Evolutionary conservation across 140 eudicot genomes (phyloP), one percentile per base, ranked within the genome.

Genomic region (Cichorium intybus): DNA sequence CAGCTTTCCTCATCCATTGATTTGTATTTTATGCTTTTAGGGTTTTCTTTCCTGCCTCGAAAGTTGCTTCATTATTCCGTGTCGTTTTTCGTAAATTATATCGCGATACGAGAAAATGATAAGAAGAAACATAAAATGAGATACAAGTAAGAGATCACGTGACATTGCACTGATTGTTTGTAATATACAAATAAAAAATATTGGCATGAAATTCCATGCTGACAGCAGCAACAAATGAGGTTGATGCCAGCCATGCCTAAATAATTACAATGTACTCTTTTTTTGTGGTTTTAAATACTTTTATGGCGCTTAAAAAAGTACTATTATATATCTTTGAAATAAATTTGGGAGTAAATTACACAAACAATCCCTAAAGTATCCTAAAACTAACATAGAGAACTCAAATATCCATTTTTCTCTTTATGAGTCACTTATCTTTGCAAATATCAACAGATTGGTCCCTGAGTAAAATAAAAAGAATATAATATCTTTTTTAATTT

Each of bases 171-270:
- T 69, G 37, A 48, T 8, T 48, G 54, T 48, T 43, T 4, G 6
- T 14, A 15, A 43, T 2, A 43, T 14, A 4, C 4, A 48, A 43
- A 15, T 43, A 48, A 48, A 16, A 48, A 17, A 48, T 17, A 48
- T 16, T 7, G 54, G 54, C 54, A 48, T 48, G 12, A 46, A 64
- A 64, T 64, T 64, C 57, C 47, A 29, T 45, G 52, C 56, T 56
- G 64, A 56, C 56, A 64, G 49, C 54, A 45, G 37, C 68, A 69
- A 69, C 74, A 56, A 69, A 69, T 69, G 26, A 54, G 64, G 64
- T 68, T 68, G 73, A 56, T 69, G 74, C 57, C 74, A 56, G 57
- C 74, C 74, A 69, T 56, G 66, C 74, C 34, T 56, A 18, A 56
- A 56, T 69, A n/a, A 69, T 69, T 43, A 45, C 66, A 8, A 26